Percentiles rank a stretch among this genome's conserved stretches.
Evolutionary conservation across 2,329 filamentous ascomycete species (phyloP).

Genomic region (Penicillium sp.): DNA sequence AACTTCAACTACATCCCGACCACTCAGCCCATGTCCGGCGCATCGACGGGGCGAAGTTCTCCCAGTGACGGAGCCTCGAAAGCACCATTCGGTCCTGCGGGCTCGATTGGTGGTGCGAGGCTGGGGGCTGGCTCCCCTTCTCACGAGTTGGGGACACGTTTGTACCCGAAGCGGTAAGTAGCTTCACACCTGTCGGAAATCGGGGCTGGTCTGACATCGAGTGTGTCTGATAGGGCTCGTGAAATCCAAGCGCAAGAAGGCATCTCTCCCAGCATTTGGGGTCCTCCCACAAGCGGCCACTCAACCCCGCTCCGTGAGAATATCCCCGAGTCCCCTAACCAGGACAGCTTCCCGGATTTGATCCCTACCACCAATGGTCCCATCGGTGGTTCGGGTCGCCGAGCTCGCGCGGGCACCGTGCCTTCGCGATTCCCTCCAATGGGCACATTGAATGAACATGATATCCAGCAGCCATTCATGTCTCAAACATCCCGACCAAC

Average conservation of each 20-base stretch:
- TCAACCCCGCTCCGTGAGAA: conserved; percentile 95
- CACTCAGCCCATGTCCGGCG: conserved; percentile 69
- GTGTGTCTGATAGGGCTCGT: conserved; percentile 63
- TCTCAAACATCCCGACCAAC: conserved; percentile 81
- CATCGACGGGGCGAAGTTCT: conserved; percentile 76
- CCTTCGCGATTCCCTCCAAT: conserved; percentile 88
- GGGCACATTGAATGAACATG: conserved; percentile 58
- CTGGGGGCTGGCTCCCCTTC: conserved; percentile 94
- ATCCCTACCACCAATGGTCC: conserved; percentile 66
- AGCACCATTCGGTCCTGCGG: conserved; percentile 67
- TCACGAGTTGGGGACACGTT: conserved; percentile 76
- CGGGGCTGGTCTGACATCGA: conserved; percentile 8
- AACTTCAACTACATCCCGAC: conserved; percentile 76
- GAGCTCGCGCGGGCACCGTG: conserved; percentile 90
- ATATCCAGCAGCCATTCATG: conserved; percentile 57
- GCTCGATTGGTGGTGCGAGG: conserved; percentile 58
- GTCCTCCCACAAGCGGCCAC: conserved; percentile 92
- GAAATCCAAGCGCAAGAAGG: conserved; percentile 98
- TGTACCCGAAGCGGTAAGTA: conserved; percentile 89
- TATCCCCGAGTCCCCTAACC: conserved; percentile 91
- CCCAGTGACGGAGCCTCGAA: conserved; percentile 71
- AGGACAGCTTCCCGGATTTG: conserved; percentile 91
- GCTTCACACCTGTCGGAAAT: not conserved
- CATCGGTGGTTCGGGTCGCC: conserved; percentile 65
- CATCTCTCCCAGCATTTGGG: conserved; percentile 76